These are phyloP conservation scores for Termitomyces sp. DNA, from an alignment of 768 basidiomycete species.

Conservation along the genomic window DNA sequence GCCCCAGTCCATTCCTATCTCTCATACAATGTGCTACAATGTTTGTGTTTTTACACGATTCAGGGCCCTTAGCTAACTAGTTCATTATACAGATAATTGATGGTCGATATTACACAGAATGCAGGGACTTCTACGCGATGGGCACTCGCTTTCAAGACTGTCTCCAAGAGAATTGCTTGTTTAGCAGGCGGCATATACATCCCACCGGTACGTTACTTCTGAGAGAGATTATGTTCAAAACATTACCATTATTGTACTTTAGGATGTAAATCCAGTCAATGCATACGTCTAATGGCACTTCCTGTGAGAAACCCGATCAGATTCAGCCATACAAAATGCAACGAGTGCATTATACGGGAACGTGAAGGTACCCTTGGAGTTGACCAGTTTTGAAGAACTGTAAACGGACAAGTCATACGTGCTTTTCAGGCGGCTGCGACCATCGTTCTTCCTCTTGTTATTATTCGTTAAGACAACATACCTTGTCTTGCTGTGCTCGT, in stretches of 20 bases:
- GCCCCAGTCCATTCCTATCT: neutral
- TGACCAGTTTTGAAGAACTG: neutral
- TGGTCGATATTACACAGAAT: constrained; percentile 64
- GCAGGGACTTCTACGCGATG: constrained; percentile 71
- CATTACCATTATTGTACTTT: neutral
- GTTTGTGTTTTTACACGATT: constrained; percentile 30
- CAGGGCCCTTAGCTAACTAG: neutral
- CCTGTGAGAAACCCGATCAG: constrained; percentile 70
- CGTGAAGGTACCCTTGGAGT: constrained; percentile 20
- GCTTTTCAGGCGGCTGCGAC: neutral
- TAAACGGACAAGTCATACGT: neutral
- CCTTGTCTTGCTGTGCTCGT: neutral
- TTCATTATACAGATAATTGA: constrained; percentile 54
- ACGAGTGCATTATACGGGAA: constrained; percentile 31
- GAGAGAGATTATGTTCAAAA: neutral
- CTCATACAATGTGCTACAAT: constrained; percentile 64
- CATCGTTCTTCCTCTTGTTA: neutral
- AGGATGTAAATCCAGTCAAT: constrained; percentile 53
- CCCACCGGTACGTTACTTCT: constrained; percentile 34
- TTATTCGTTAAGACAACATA: neutral
- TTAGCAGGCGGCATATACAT: constrained; percentile 62
- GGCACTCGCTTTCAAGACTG: constrained; percentile 67
- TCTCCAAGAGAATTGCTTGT: constrained; percentile 55
- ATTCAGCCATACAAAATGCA: constrained; percentile 48
- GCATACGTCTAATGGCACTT: constrained; percentile 59